Base-by-base conservation (phyloP, 495 filamentous ascomycete genomes). In the Viridothelium virens region DNA sequence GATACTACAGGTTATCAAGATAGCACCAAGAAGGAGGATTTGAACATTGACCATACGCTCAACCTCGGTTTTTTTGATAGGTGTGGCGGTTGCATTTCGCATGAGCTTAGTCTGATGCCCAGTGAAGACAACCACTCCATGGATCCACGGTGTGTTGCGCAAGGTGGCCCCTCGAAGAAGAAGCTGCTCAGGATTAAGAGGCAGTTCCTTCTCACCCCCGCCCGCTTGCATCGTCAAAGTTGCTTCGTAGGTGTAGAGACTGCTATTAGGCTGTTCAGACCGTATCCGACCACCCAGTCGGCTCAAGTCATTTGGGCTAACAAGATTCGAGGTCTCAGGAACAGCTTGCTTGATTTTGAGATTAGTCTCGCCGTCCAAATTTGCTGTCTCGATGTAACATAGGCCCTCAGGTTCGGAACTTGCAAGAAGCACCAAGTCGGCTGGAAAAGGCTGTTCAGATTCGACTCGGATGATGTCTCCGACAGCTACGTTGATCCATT, bases 21-120 rank as follows among this genome's bases (percentile, higher is more conserved):
- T 92, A 63, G 78, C 84, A 59, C 96, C 86, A 37, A 99, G 82
- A 80, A 94, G 89, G 64, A 97, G 78, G 66, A 99, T 96, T 65
- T 97, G 90, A 63, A 88, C 83, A 75, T 99, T 99, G 48, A 99
- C 87, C 79, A 91, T 89, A 48, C 86, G 85, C 76, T 97, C 95
- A 5, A 99, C 94, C 47, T 91, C 91, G 5, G 95, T 99, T 61
- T 91, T 87, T 80, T 99, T 99, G 76, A 99, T 97, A 44, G 95
- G 94, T 2, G 95, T 89, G 12, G 95, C 95, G 9, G 93, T 97
- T 37, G 95, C 95, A 75, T 99, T 99, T 66, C 95, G 85, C 95
- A 99, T 97, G 71, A 99, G 81, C 75, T 99, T 99, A 37, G 95
- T 97, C 78, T 99, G 93, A 75, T 99, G 95, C 65, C 95, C 95